These are phyloP conservation scores for Chaetomium cochliodes DNA, from an alignment of 495 filamentous ascomycete genomes.

Conservation along the genomic window DNA sequence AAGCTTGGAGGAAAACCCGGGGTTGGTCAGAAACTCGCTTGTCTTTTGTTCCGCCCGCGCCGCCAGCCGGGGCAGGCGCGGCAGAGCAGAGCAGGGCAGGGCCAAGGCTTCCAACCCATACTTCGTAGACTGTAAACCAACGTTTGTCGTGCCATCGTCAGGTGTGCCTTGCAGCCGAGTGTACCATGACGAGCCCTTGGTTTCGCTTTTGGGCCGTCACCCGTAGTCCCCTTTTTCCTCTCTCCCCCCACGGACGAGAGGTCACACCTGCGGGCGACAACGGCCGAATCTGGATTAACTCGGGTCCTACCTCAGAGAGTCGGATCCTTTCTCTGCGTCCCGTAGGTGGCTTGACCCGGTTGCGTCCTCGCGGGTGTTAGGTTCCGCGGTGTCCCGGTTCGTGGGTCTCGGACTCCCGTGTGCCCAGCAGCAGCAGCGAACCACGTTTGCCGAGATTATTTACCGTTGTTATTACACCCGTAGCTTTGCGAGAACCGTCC, in stretches of 20 bases:
- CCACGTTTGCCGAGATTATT: slow-evolving; percentile 6
- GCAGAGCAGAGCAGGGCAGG: neutral
- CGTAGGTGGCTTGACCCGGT: neutral
- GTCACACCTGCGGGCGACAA: neutral
- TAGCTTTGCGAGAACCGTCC: too few species aligned
- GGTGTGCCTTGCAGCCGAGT: neutral
- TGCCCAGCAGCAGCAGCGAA: neutral
- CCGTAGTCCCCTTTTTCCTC: neutral
- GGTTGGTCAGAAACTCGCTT: neutral
- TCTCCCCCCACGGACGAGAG: neutral
- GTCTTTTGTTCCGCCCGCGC: neutral
- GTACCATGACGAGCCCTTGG: neutral
- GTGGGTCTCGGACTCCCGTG: neutral
- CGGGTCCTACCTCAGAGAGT: neutral
- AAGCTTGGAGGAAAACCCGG: neutral
- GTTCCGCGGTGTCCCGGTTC: slow-evolving; percentile 13
- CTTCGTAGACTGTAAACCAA: neutral
- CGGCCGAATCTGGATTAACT: neutral
- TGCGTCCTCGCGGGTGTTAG: neutral
- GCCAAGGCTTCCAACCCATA: neutral
- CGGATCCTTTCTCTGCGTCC: neutral
- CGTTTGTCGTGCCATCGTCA: neutral
- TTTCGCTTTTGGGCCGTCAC: neutral
- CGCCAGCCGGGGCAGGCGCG: too few species aligned
- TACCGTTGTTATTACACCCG: neutral